Evolutionary conservation across 2,329 filamentous ascomycete genomes (phyloP).

Genomic region (Epichloe scottii): DNA sequence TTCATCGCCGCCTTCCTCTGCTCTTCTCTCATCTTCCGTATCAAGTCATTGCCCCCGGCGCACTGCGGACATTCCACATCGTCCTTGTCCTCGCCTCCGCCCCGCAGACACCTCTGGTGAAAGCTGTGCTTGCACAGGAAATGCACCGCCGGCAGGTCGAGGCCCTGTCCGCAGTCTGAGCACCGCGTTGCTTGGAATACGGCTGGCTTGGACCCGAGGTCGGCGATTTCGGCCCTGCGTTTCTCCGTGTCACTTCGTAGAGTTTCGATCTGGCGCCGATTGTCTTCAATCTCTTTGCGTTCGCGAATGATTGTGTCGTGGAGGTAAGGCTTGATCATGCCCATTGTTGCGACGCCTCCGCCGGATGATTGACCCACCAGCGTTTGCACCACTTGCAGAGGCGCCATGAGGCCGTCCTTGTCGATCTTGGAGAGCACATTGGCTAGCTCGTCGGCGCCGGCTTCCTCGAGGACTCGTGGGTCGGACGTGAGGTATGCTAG

Average conservation of each 20-base stretch:
- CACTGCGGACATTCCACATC: constrained; percentile 80
- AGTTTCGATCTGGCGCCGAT: constrained; percentile 68
- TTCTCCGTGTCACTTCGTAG: constrained; percentile 74
- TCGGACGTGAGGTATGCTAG: constrained; percentile 89
- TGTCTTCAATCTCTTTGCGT: constrained; percentile 68
- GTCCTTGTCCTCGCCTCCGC: constrained; percentile 31
- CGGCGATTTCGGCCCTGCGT: constrained; percentile 66
- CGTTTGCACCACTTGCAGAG: constrained; percentile 90
- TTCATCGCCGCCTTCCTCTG: constrained; percentile 78
- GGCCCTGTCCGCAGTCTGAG: constrained; percentile 60
- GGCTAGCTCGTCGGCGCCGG: constrained; percentile 69
- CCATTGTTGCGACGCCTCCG: constrained; percentile 76
- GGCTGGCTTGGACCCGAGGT: constrained; percentile 65
- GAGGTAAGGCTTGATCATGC: constrained; percentile 89
- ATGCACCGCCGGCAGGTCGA: constrained; percentile 85
- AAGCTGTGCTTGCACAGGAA: constrained; percentile 97
- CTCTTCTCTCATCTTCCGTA: constrained; percentile 71
- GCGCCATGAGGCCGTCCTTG: constrained; percentile 83
- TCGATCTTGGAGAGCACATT: constrained; percentile 76
- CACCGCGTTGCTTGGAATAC: constrained; percentile 89
- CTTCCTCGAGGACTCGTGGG: constrained; percentile 67
- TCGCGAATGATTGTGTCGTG: constrained; percentile 81
- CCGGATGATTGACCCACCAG: constrained; percentile 48
- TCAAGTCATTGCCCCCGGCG: constrained; percentile 70
- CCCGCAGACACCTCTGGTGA: constrained; percentile 72